These are phyloP conservation scores for Boeremia exigua DNA, from an alignment of 2,329 filamentous ascomycete genomes.

Conservation along the genomic window DNA sequence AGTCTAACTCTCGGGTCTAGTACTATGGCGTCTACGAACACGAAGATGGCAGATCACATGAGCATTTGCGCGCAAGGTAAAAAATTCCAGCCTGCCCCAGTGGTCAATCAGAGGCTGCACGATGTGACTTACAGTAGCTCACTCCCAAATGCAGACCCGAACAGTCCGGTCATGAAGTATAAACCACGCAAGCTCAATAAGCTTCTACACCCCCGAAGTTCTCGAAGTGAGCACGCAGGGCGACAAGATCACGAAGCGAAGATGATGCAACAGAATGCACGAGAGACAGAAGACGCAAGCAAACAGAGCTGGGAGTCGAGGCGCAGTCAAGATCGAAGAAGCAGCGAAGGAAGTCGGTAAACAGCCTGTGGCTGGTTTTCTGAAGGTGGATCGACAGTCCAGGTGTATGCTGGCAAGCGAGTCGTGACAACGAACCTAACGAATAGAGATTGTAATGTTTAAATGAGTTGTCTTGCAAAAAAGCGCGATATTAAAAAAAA, in stretches of 20 bases:
- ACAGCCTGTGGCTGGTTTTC: not conserved
- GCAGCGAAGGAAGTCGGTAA: conserved; percentile 4
- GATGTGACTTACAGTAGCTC: not conserved
- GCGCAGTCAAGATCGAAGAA: conserved; percentile 4
- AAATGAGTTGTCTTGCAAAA: not conserved
- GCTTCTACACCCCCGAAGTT: conserved; percentile 11
- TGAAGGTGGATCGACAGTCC: conserved; percentile 1
- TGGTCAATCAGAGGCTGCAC: too few relatives aligned
- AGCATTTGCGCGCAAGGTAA: conserved; percentile 16
- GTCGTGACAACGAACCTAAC: conserved; percentile 5
- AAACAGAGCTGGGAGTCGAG: conserved; percentile 10
- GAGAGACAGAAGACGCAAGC: conserved; percentile 12
- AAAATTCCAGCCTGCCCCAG: not conserved
- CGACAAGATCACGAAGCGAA: conserved; percentile 9
- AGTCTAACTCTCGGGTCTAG: not conserved
- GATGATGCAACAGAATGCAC: conserved; percentile 4
- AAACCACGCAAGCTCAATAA: conserved; percentile 13
- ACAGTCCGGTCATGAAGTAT: conserved; percentile 14
- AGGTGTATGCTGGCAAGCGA: conserved; percentile 10
- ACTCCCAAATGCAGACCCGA: conserved; percentile 1
- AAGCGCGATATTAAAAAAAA: not conserved
- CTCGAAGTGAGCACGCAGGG: conserved; percentile 6
- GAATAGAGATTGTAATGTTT: not conserved
- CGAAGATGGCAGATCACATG: conserved; percentile 19
- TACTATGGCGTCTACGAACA: conserved; percentile 11